These are phyloP conservation scores for Speleostelium caveatum DNA, from an alignment of 78 protist species.

Conservation along the genomic window DNA sequence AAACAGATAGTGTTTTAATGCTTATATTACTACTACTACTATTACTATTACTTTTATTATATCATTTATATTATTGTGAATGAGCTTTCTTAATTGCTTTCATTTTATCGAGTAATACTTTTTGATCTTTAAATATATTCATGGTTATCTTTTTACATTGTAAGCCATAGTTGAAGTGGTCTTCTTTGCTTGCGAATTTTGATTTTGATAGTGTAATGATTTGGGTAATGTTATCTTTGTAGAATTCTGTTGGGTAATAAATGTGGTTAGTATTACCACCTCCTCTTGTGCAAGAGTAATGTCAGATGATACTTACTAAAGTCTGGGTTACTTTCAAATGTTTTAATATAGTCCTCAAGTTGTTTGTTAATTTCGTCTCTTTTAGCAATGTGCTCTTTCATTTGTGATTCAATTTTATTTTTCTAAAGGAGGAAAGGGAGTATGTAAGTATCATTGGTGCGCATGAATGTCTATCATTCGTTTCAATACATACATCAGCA, in stretches of 20 bases:
- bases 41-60: not conserved
- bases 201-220: constrained; percentile 27
- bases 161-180: constrained; percentile 46
- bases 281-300: not conserved
- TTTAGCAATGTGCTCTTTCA: constrained; percentile 15
- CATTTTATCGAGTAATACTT: constrained; percentile 54
- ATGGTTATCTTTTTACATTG: constrained; percentile 50
- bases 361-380: constrained; percentile 32
- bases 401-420: constrained; percentile 6
- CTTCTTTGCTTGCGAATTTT: constrained; percentile 27
- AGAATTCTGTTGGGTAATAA: constrained; percentile 10
- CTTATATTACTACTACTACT: too few species aligned
- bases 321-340: constrained; percentile 31
- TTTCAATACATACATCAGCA: not conserved
- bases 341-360: constrained; percentile 8
- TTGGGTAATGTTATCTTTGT: constrained; percentile 33
- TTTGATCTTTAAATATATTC: constrained; percentile 69
- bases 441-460: not conserved
- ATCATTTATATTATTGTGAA: not conserved
- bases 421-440: not conserved
- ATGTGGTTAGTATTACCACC: not conserved
- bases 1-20: too few species aligned
- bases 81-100: constrained; percentile 66
- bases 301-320: constrained; percentile 8
- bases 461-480: too few species aligned